Conservation (phyloP, 2,329 filamentous ascomycete species). For the Moelleriella libera region DNA sequence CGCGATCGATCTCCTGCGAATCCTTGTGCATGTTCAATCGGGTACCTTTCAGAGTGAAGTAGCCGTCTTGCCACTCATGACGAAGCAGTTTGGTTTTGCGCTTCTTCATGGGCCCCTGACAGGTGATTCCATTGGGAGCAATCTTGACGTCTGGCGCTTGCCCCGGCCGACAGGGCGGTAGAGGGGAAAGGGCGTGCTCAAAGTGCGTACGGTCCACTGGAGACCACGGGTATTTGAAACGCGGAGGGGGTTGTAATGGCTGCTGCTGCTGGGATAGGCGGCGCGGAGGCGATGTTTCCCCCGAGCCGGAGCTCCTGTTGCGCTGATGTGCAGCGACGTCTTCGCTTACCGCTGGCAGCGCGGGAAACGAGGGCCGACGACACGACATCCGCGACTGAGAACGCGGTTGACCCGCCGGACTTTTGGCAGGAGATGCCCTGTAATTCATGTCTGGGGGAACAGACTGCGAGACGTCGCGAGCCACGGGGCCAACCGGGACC, state of each 20-base stretch:
- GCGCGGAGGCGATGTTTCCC: slow-evolving; percentile 20
- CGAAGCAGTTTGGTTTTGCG: slow-evolving; percentile 78
- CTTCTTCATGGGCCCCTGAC: slow-evolving; percentile 88
- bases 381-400: slow-evolving; percentile 40
- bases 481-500: slow-evolving; percentile 54
- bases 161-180: slow-evolving; percentile 10
- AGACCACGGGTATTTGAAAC: slow-evolving; percentile 42
- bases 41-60: slow-evolving; percentile 71
- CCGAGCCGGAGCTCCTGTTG: slow-evolving; percentile 17
- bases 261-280: slow-evolving; percentile 14
- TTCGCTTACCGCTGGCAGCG: slow-evolving; percentile 58
- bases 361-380: slow-evolving; percentile 53
- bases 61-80: slow-evolving; percentile 87
- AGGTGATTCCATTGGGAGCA: slow-evolving; percentile 41
- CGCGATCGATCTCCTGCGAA: slow-evolving; percentile 31
- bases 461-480: slow-evolving; percentile 72
- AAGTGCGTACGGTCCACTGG: slow-evolving; percentile 28
- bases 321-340: slow-evolving; percentile 31
- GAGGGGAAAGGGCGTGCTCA: slow-evolving; percentile 29
- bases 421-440: slow-evolving; percentile 27
- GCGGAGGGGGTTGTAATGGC: slow-evolving; percentile 36
- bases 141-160: slow-evolving; percentile 13
- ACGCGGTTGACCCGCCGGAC: slow-evolving; percentile 20
- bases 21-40: slow-evolving; percentile 65
- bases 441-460: slow-evolving; percentile 91